Evolutionary conservation across 1,284 basidiomycete genomes (phyloP).

Genomic region (Volvariella surrecta): DNA sequence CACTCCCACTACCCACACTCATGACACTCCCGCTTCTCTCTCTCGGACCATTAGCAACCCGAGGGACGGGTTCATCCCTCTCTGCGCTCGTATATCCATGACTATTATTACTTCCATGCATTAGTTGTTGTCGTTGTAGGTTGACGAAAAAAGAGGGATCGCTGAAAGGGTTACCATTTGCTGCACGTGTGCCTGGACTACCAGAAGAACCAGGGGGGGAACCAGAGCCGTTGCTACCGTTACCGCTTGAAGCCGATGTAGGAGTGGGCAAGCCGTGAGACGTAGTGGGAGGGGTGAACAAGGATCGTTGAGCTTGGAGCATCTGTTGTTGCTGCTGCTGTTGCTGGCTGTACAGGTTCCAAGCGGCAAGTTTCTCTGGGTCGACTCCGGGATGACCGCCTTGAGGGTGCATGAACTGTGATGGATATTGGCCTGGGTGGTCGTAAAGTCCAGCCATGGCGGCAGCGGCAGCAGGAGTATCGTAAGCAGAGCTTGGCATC

Average conservation of each 20-base stretch:
- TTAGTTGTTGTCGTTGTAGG: conserved; percentile 9
- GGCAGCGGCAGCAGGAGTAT: conserved; percentile 10
- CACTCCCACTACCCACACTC: conserved; percentile 10
- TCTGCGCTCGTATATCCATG: conserved; percentile 7
- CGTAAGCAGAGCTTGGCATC: conserved; percentile 20
- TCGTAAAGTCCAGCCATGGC: conserved; percentile 12
- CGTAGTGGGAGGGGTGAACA: conserved; percentile 24
- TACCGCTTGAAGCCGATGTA: conserved; percentile 6
- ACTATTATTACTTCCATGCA: conserved; percentile 3
- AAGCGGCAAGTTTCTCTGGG: conserved; percentile 14
- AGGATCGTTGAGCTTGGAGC: conserved; percentile 19
- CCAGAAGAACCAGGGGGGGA: conserved; percentile 4
- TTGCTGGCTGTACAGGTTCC: conserved; percentile 11
- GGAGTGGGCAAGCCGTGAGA: conserved; percentile 21
- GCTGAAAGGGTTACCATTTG: conserved; percentile 6
- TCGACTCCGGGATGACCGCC: conserved; percentile 7
- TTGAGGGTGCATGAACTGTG: conserved; percentile 5
- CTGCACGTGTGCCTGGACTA: conserved; percentile 5
- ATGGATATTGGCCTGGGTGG: conserved; percentile 4
- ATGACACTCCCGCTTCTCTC: conserved; percentile 10
- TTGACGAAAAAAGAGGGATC: conserved; percentile 10
- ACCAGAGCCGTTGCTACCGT: conserved; percentile 9
- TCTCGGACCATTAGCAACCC: conserved; percentile 5
- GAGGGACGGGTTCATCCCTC: conserved; percentile 12
- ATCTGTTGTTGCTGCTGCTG: conserved; percentile 16